Conservation (phyloP, 192 early-diverging fungal genomes). For the Dissophora ornata region DNA sequence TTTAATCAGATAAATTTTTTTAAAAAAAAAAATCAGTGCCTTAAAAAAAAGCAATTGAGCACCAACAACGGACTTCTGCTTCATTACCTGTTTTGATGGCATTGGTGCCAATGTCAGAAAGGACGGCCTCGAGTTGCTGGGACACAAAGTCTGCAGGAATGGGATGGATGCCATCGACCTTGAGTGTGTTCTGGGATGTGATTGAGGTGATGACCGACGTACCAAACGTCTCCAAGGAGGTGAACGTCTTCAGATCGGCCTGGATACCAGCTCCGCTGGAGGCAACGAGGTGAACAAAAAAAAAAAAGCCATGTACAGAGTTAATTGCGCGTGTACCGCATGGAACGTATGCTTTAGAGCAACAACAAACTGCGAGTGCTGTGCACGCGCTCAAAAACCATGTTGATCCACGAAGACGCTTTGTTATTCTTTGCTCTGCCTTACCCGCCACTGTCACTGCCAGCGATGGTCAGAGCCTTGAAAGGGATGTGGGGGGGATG, state of each 20-base stretch:
- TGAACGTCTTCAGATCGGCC: conserved; percentile 92
- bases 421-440: neutral
- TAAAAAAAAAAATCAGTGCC: no score
- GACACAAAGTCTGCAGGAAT: conserved; percentile 72
- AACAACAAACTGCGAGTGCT: no score
- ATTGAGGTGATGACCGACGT: conserved; percentile 81
- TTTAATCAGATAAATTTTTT: no score
- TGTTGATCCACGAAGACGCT: neutral
- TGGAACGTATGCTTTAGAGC: no score
- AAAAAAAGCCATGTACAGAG: neutral
- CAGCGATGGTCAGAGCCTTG: conserved; percentile 71
- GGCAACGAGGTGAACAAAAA: neutral
- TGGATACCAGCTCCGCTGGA: conserved; percentile 80
- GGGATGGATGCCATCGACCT: conserved; percentile 74
- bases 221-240: conserved; percentile 75
- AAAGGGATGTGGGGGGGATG: conserved; percentile 13
- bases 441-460: conserved; percentile 75
- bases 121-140: conserved; percentile 75
- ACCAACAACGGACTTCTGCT: no score
- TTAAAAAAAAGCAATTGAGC: no score
- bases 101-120: conserved; percentile 79
- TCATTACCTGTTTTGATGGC: conserved; percentile 76
- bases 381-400: no score
- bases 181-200: conserved; percentile 90
- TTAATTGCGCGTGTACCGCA: no score